Conservation (phyloP, 73 alveolate species). For the Paramecium caudatum region DNA sequence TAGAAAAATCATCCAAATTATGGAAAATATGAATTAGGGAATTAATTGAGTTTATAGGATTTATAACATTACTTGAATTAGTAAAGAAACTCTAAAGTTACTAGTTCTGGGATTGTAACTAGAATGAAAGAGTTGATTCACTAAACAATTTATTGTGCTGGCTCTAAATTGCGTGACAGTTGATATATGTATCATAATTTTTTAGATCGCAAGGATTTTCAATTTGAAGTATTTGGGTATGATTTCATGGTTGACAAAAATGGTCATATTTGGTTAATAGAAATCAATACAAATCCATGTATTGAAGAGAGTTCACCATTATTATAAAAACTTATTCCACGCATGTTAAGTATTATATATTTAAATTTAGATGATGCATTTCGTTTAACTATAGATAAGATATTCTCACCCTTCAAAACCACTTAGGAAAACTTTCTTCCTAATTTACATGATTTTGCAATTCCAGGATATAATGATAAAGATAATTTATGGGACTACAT, state of each 20-base stretch:
- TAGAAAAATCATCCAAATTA: conserved; percentile 81
- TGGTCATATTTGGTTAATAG: conserved; percentile 70
- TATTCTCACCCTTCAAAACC: conserved; percentile 62
- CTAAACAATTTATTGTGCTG: conserved; percentile 42
- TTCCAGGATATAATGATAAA: conserved; percentile 69
- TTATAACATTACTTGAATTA: conserved; percentile 72
- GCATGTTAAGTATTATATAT: conserved; percentile 56
- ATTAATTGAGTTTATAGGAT: conserved; percentile 77
- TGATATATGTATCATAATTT: conserved; percentile 9
- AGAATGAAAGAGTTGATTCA: conserved; percentile 56
- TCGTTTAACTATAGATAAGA: conserved; percentile 70
- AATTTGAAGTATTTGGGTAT: conserved; percentile 76
- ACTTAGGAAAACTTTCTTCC: conserved; percentile 48
- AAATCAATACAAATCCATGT: conserved; percentile 74
- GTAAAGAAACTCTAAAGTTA: conserved; percentile 29
- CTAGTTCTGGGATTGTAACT: not conserved
- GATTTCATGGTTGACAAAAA: conserved; percentile 76
- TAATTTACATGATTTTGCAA: conserved; percentile 33
- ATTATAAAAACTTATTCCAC: conserved; percentile 69
- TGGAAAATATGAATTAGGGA: conserved; percentile 90
- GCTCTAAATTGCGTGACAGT: conserved; percentile 39
- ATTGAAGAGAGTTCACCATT: conserved; percentile 71
- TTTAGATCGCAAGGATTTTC: conserved; percentile 64
- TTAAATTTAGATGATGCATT: conserved; percentile 68
- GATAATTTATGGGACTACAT: conserved; percentile 61